Evolutionary conservation across 2,329 filamentous ascomycete genomes (phyloP), one percentile per base, ranked within the genome.

Genomic region (Ceratocystis destructans): DNA sequence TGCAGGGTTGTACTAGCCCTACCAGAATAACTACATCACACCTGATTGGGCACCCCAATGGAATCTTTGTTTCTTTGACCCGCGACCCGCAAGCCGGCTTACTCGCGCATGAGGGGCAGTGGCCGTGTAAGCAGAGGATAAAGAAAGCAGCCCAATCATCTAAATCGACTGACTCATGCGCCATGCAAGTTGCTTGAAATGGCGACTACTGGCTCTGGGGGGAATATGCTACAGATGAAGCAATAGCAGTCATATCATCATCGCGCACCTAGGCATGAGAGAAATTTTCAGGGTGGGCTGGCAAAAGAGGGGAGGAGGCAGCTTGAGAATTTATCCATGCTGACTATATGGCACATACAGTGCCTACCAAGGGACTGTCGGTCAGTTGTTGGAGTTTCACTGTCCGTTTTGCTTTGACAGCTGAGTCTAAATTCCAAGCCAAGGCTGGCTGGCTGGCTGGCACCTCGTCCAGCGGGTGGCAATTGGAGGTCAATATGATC

Each of bases 1-100:
- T 59, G 55, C 31, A 59, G 55, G 25, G 55, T 59, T 17, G 28
- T 59, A 59, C 55, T 59, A 59, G 55, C 55, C 55, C 28, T 59
- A 59, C 55, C 12, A 22, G 15, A 55, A 59, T 4, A 59, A 33
- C 55, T 55, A 37, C 33, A 25, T 20, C 28, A 59, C 28, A 20
- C 15, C 8, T 59, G 28, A 59, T 59, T 59, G 28, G 55, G 55
- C 55, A 37, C n/a, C 55, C 31, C 55, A n/a, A 28, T 15, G 37
- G 37, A 15, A 10, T 41, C 37, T 41, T 41, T 41, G 12, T 12
- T 41, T 41, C 37, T 41, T 41, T n/a, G 5, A 17, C 28, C 8
- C n/a, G 55, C 55, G 28, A 37, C 17, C 33, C 33, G 28, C 37
- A 41, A 41, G 10, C 37, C 37, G 37, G 37, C 28, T 59, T 33